Conservation (phyloP, 1,139 yeast species). For the Zhuliangozyma blackwelliae region DNA sequence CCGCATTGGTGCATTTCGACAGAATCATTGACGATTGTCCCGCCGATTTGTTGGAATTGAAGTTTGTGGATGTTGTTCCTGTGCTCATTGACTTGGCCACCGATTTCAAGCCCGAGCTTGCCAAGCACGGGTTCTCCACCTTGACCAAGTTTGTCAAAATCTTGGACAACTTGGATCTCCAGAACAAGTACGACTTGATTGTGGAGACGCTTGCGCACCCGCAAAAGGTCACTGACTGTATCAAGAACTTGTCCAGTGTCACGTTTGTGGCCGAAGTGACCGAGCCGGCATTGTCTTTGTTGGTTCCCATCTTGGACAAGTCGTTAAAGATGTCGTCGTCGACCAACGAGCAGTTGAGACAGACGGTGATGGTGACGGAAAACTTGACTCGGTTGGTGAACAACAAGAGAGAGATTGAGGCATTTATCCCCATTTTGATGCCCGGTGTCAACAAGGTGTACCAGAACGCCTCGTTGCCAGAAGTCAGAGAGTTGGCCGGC, state of each 20-base stretch:
- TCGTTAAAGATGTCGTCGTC: slow-evolving; percentile 86
- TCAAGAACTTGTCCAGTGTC: slow-evolving; percentile 84
- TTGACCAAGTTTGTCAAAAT: slow-evolving; percentile 71
- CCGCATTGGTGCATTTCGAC: slow-evolving; percentile 70
- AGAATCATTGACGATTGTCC: slow-evolving; percentile 76
- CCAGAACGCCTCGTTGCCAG: slow-evolving; percentile 90
- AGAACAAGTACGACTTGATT: slow-evolving; percentile 80
- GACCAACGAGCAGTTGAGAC: slow-evolving; percentile 93
- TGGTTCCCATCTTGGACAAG: slow-evolving; percentile 90
- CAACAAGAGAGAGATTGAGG: slow-evolving; percentile 86
- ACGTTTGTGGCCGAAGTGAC: slow-evolving; percentile 98
- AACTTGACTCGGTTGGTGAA: slow-evolving; percentile 93
- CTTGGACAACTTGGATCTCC: slow-evolving; percentile 87
- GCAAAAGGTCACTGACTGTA: slow-evolving; percentile 80
- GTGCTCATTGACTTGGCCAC: slow-evolving; percentile 84
- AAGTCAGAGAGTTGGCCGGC: slow-evolving; percentile 87
- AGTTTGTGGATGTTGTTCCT: slow-evolving; percentile 77
- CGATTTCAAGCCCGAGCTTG: slow-evolving; percentile 94
- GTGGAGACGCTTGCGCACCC: slow-evolving; percentile 90
- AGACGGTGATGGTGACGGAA: slow-evolving; percentile 93
- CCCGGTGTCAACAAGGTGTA: slow-evolving; percentile 91
- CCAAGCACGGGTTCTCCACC: slow-evolving; percentile 74
- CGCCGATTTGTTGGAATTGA: slow-evolving; percentile 76
- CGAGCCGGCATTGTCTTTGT: slow-evolving; percentile 84
- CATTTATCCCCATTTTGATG: slow-evolving; percentile 75